A percentile compares a stretch with the other conserved stretches of the same genome.
phyloP scores from a whole-genome alignment of 2,329 filamentous ascomycete species.

The Fusarium sp. region DNA sequence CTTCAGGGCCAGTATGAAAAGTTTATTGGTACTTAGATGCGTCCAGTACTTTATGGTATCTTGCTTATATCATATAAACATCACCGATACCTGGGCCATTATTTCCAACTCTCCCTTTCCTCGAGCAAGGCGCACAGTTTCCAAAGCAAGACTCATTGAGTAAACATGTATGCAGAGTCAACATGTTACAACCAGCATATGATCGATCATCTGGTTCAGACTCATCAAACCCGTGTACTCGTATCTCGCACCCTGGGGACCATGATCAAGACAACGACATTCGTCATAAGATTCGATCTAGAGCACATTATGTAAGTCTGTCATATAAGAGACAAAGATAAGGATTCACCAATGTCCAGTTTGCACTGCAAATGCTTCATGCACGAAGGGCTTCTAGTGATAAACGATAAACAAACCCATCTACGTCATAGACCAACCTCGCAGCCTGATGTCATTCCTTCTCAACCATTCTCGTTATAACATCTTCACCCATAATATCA shows the following conservation, averaged over 20 bases:
- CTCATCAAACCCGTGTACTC: neutral
- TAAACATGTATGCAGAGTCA: neutral
- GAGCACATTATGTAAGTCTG: neutral
- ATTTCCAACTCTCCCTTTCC: neutral
- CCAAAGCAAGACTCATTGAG: neutral
- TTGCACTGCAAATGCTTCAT: constrained; percentile 13
- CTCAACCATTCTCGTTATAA: neutral
- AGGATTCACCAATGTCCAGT: neutral
- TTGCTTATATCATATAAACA: neutral
- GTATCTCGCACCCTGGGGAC: neutral
- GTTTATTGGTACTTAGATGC: neutral
- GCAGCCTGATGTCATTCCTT: constrained; percentile 25
- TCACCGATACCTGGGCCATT: neutral
- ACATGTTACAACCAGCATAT: neutral
- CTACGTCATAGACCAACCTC: constrained; percentile 32
- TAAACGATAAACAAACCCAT: constrained; percentile 5
- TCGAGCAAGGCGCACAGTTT: neutral
- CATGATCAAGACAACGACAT: neutral
- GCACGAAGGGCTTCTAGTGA: neutral
- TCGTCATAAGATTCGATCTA: neutral
- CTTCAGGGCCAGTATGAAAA: neutral
- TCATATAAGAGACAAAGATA: constrained; percentile 17
- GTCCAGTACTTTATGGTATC: neutral
- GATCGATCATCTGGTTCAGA: neutral
- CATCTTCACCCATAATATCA: neutral